Conservation (phyloP, 345 rosid species). For the Reutealis trisperma region DNA sequence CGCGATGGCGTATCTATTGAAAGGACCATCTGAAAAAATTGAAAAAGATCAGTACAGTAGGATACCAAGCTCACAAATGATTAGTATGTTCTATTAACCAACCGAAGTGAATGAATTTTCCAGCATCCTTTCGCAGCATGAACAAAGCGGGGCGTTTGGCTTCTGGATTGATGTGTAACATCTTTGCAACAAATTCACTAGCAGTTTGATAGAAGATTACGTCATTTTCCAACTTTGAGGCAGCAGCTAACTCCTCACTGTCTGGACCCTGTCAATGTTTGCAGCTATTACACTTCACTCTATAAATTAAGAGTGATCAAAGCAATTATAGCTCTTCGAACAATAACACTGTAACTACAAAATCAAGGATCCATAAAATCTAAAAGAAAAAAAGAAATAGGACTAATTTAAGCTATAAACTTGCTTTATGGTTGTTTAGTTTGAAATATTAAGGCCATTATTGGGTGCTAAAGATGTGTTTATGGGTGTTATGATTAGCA, state of each 20-base stretch:
- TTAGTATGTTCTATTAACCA: neutral
- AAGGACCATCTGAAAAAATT: constrained; percentile 12
- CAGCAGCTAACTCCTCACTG: constrained; percentile 17
- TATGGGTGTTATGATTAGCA: neutral
- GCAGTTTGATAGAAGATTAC: constrained; percentile 19
- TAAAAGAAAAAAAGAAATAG: too few relatives aligned
- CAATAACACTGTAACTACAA: too few relatives aligned
- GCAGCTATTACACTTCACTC: too few relatives aligned
- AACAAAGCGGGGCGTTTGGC: constrained; percentile 17
- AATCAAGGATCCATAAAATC: too few relatives aligned
- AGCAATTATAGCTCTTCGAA: too few relatives aligned
- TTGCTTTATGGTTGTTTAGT: too few relatives aligned
- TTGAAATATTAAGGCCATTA: too few relatives aligned
- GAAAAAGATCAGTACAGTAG: neutral
- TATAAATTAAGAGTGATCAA: too few relatives aligned
- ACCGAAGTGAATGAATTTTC: neutral
- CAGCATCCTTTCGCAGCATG: neutral
- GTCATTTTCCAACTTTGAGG: constrained; percentile 7
- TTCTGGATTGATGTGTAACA: neutral
- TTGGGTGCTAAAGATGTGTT: neutral
- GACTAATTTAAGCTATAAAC: too few relatives aligned
- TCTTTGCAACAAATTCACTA: neutral
- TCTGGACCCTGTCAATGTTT: constrained; percentile 6
- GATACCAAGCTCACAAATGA: neutral
- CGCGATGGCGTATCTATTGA: constrained; percentile 12